A percentile compares a stretch with the other conserved stretches of the same genome.
These are phyloP conservation scores for Casuarina cunninghamiana DNA, from an alignment of 306 rosid genomes.

Conservation along the genomic window DNA sequence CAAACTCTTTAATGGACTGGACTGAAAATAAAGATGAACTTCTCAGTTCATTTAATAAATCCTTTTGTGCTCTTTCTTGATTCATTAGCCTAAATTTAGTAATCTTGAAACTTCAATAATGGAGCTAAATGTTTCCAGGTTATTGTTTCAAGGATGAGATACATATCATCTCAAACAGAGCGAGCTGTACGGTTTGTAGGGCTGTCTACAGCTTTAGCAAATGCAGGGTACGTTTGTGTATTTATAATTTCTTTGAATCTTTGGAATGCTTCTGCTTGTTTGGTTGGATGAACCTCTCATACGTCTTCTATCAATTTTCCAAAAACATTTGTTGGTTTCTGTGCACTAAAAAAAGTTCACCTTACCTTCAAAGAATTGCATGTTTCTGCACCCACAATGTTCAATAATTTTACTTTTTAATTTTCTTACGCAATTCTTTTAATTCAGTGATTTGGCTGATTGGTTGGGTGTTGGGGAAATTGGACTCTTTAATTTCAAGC, in stretches of 20 bases:
- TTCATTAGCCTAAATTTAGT: conserved; percentile 1
- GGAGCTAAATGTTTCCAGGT: conserved; percentile 57
- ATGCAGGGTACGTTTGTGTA: conserved; percentile 72
- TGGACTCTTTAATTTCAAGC: conserved; percentile 98
- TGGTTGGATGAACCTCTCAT: not conserved
- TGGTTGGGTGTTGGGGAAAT: conserved; percentile 96
- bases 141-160: conserved; percentile 97
- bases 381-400: conserved; percentile 5
- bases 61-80: conserved; percentile 1
- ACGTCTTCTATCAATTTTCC: not conserved
- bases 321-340: not conserved
- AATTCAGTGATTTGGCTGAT: conserved; percentile 83
- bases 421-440: conserved; percentile 21
- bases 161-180: conserved; percentile 96
- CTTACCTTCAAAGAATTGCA: not conserved
- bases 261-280: not conserved
- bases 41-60: conserved; percentile 7
- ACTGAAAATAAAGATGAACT: not conserved
- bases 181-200: conserved; percentile 86
- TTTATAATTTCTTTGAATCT: not conserved
- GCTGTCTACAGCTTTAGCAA: conserved; percentile 94
- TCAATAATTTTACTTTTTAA: not conserved
- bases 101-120: conserved; percentile 4
- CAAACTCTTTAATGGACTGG: not conserved
- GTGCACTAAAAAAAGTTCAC: not conserved